Base-by-base conservation (phyloP, 495 filamentous ascomycete species). In the Hyaloscypha hepaticicola region DNA sequence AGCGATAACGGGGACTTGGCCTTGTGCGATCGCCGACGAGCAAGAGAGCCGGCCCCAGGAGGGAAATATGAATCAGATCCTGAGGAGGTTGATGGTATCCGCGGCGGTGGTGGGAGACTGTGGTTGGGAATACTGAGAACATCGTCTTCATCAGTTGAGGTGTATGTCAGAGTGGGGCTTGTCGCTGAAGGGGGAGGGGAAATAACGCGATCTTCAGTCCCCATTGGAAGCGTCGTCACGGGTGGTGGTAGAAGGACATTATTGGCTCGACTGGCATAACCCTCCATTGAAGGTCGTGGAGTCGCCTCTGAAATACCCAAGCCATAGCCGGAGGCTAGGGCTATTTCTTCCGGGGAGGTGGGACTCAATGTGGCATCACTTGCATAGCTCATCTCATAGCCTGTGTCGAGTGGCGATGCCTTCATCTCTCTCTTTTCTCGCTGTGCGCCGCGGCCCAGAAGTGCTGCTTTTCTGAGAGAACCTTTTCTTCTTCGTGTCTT, bases 141-240 rank as follows among this genome's bases (percentile, higher is more conserved):
- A 55, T 96, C 91, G 57, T 96, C 91, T 63, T 94, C 91, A 69
- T 93, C 90, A 8, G 88, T 92, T 16, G 83, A 84, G 52, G 86
- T 87, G 67, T 90, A 90, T 45, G 82, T 80, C 55, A 86, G 80
- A 52, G 81, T 77, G 27, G 83, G 85, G 66, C 84, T 87, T 33
- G 81, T 83, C 52, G 78, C 72, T 24, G 66, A 52, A 49, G 66
- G 60, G 34, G 69, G 61, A 28, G 64, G 68, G n/a, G 61, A 69
- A 6, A 67, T 57, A 58, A 60, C 28, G 33, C 51, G 70, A 38
- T 73, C 66, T 24, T 70, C 60, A 21, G 61, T 25, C 22, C 65
- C 65, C 63, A 68, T 63, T 24, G 72, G 66, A 50, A 65, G 55
- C 8, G 69, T 70, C 16, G 67, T 60, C 19, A 72, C 74, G 19